Conservation (phyloP, 345 rosid genomes). For the Aquilaria yunnanensis region DNA sequence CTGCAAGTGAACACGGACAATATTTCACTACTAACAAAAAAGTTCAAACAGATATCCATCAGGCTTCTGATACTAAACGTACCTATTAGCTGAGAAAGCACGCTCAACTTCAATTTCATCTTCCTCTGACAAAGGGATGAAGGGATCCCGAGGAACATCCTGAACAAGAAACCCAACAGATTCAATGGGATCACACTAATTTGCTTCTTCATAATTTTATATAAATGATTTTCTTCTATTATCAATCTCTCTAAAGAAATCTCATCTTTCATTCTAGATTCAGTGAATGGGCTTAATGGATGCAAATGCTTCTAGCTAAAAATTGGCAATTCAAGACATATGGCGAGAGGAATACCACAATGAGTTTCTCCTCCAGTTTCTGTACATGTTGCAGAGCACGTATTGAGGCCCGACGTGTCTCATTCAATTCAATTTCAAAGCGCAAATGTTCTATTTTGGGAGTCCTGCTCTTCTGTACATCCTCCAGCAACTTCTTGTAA, state of each 20-base stretch:
- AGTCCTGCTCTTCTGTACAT: constrained; percentile 18
- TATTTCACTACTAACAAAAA: constrained; percentile 6
- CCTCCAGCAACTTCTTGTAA: constrained; percentile 16
- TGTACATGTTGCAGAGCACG: not conserved
- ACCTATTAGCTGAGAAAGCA: constrained; percentile 20
- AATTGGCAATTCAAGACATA: not conserved
- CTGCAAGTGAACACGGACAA: constrained; percentile 27
- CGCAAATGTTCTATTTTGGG: constrained; percentile 18
- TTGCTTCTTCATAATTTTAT: too few relatives aligned
- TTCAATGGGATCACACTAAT: not conserved
- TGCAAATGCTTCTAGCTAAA: not conserved
- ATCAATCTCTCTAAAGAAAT: not conserved
- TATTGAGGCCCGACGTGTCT: not conserved
- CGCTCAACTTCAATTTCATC: constrained; percentile 16
- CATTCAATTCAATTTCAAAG: not conserved
- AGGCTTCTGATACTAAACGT: not conserved
- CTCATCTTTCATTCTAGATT: not conserved
- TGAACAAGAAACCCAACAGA: not conserved
- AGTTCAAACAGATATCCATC: not conserved
- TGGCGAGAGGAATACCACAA: not conserved
- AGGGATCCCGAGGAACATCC: constrained; percentile 14
- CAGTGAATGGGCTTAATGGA: not conserved
- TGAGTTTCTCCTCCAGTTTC: not conserved
- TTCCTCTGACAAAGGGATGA: constrained; percentile 15
- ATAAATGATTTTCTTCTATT: not conserved